Base-by-base conservation (phyloP, 2,329 filamentous ascomycete species). In the Aschersonia sp. region DNA sequence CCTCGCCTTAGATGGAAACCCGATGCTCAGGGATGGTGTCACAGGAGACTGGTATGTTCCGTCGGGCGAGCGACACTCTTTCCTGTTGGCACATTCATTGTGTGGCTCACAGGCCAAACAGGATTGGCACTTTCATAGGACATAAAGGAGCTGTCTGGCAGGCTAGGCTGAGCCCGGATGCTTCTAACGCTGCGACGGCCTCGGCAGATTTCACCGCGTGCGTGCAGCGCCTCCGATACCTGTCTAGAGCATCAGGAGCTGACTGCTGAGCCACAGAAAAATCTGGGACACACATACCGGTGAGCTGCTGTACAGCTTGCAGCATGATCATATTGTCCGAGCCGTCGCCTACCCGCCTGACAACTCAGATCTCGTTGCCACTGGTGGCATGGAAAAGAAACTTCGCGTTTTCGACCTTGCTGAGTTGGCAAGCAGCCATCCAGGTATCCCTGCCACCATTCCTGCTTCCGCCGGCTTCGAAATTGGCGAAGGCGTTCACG, bases 101-200 rank as follows among this genome's bases (percentile, higher is more conserved):
- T 42, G 10, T 29, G 6, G 30, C 42, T 51, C 11, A 51, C 32
- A 22, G 8, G 2, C 5, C 7, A 9, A 7, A 85, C 62, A 94
- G 87, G 86, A 97, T 97, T 57, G 92, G 92, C 45, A 97, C 92
- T 39, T 97, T 97, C 63, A 83, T 98, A 58, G 92, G 92, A 41
- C 92, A 98, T 71, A 97, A 98, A 68, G 92, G 92, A 53, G 92
- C 92, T 39, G 90, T 97, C 51, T 98, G 92, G 88, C 89, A 96
- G 69, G 87, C 89, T 47, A 80, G 89, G 57, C 75, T 98, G 37
- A 95, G 88, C 47, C 81, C 86, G 22, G 88, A 97, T 67, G 87
- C 88, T 42, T 81, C 79, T 30, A 82, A 88, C 44, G 90, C 92
- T 49, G 92, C 89, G 8, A 97, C 94, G 35, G 92, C 87, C 44